These are phyloP conservation scores for Gossypium ekmanianum DNA, from an alignment of 345 rosid genomes.

Conservation along the genomic window DNA sequence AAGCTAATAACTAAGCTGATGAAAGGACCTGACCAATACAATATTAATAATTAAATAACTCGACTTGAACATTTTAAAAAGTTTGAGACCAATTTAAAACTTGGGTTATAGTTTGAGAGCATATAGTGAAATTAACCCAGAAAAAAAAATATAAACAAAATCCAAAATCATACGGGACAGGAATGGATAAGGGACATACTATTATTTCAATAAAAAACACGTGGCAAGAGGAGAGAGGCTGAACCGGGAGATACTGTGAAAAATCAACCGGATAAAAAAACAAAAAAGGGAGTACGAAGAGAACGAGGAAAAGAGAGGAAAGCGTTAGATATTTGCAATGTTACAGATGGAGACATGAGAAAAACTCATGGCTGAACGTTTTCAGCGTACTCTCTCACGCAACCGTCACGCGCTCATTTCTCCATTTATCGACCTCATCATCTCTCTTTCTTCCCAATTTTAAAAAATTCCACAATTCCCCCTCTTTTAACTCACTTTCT, in stretches of 20 bases:
- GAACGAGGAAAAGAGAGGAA: neutral
- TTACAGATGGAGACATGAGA: constrained; percentile 48
- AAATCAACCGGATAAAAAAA: neutral
- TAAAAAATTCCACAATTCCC: neutral
- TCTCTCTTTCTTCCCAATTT: neutral
- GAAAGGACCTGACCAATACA: no score
- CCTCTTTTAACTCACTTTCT: neutral
- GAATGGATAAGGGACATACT: neutral
- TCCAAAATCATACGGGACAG: neutral
- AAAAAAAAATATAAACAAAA: neutral
- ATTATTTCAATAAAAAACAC: neutral
- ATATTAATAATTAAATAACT: no score
- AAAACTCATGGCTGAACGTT: constrained; percentile 47
- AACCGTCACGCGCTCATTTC: constrained; percentile 46
- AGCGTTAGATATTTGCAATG: constrained; percentile 37
- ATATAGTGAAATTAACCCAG: neutral
- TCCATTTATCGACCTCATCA: constrained; percentile 20
- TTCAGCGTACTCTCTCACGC: constrained; percentile 59
- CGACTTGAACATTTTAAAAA: no score
- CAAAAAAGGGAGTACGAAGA: neutral
- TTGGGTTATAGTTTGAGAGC: neutral
- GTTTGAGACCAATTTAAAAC: no score
- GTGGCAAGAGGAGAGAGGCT: neutral
- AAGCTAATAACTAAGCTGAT: neutral
- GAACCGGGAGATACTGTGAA: neutral